Base-by-base conservation (phyloP, 2,329 filamentous ascomycete species). In the Aspergillus neoniger region DNA sequence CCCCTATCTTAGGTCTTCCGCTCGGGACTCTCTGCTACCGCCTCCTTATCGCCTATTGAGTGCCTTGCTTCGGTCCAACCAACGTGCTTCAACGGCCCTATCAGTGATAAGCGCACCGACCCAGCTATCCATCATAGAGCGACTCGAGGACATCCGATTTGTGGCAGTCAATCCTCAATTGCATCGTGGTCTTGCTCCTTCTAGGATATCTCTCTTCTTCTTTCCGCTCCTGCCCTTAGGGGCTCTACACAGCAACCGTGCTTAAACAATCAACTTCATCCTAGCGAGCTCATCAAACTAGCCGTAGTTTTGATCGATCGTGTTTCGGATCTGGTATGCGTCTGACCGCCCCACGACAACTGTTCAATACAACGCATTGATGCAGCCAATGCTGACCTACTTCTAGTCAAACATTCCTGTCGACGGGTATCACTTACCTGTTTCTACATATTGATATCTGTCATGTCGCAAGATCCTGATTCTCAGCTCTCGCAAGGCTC, bases 391-490 rank as follows among this genome's bases (percentile, higher is more conserved):
- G 57, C 41, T 48, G 48, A 25, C 38, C 38, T 10, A 39, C 36
- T 28, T 47, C 14, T 57, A 73, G 71, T 68, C 44, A 64, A 67
- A 67, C 63, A 65, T 59, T 41, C 57, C 12, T 63, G 64, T 59
- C 60, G 62, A 63, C 67, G 55, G 62, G 49, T 65, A 63, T 58
- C 59, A 43, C 54, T 50, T 63, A 55, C 47, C 57, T 58, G 48
- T 52, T 41, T 47, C 41, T 54, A 50, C 36, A 23, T 50, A 36
- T 36, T 14, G 32, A 14, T 32, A 57, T 61, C 52, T 58, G 65
- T 56, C 67, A 77, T 77, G 74, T 73, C 70, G 62, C 72, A 74
- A 66, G 66, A 66, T 36, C 49, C 63, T 44, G 70, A 72, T 55
- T 48, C 59, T 57, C 67, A 64, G 52, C 61, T 62, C 10, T 74